These are phyloP conservation scores for Emericellopsis terricola DNA, from an alignment of 495 filamentous ascomycete genomes.

Conservation along the genomic window DNA sequence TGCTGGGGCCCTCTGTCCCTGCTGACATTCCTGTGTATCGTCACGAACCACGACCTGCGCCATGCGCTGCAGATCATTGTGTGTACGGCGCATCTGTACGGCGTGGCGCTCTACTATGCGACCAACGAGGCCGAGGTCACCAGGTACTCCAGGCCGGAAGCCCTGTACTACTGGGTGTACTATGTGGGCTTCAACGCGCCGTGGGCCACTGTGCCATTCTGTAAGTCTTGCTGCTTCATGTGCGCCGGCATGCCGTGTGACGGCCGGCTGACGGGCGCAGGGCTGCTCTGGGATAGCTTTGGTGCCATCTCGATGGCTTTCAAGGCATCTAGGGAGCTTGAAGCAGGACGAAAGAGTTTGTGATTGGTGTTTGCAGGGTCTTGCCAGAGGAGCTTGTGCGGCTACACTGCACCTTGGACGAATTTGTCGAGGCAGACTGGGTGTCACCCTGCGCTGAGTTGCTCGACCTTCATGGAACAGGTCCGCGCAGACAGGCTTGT, in stretches of 20 bases:
- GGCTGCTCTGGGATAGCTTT: conserved; percentile 31
- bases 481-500: too few species aligned
- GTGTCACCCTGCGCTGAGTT: too few species aligned
- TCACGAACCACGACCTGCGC: conserved; percentile 37
- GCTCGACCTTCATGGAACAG: too few species aligned
- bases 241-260: neutral
- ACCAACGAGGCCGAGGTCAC: conserved; percentile 54
- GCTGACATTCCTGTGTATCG: conserved; percentile 40
- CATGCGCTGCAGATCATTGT: conserved; percentile 57
- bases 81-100: conserved; percentile 69
- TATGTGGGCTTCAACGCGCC: conserved; percentile 74
- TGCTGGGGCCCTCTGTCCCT: conserved; percentile 74
- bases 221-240: conserved; percentile 11
- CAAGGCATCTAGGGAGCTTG: too few species aligned
- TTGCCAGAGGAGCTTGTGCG: too few species aligned
- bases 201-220: conserved; percentile 62
- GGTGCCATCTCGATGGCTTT: conserved; percentile 25
- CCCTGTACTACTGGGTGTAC: conserved; percentile 75
- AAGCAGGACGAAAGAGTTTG: too few species aligned
- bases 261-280: conserved; percentile 10
- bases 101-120: conserved; percentile 69
- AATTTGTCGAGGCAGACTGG: too few species aligned
- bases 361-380: too few species aligned
- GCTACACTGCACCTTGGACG: too few species aligned
- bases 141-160: conserved; percentile 57